phyloP scores from a whole-genome alignment of 176 grass and related monocot genomes.

The Zizania latifolia region DNA sequence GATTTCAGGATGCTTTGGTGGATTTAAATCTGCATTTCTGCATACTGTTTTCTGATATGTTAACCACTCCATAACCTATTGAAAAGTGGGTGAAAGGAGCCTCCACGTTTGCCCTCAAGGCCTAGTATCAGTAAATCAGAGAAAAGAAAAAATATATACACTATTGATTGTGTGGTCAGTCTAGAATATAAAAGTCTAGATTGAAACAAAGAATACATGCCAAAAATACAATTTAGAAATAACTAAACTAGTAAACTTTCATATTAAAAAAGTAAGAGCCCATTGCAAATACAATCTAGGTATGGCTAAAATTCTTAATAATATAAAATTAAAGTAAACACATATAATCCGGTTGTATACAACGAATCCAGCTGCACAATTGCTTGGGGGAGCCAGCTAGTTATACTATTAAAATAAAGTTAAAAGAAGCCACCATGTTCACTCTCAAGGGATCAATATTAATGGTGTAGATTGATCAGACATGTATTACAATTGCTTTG shows the following conservation, averaged over 20 bases:
- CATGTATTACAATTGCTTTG: not conserved
- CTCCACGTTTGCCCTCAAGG: not conserved
- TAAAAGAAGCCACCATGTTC: not conserved
- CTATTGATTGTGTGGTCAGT: no score
- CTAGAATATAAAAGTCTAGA: not conserved
- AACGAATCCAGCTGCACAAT: not conserved
- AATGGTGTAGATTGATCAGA: not conserved
- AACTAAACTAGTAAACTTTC: not conserved
- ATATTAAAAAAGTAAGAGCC: not conserved
- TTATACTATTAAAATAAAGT: not conserved
- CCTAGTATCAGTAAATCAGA: not conserved
- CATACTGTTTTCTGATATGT: not conserved
- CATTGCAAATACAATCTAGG: not conserved
- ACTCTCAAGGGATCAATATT: not conserved
- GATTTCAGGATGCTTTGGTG: not conserved
- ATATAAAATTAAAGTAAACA: not conserved
- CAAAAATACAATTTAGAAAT: not conserved
- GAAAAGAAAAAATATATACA: not conserved
- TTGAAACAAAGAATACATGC: not conserved
- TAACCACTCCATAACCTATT: not conserved
- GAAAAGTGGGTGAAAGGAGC: not conserved
- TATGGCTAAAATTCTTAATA: not conserved
- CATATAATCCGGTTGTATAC: not conserved
- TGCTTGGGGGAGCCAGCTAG: not conserved
- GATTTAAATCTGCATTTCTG: not conserved